Base-by-base conservation (phyloP, 192 early-diverging fungal species). In the Chytriomyces sp. region DNA sequence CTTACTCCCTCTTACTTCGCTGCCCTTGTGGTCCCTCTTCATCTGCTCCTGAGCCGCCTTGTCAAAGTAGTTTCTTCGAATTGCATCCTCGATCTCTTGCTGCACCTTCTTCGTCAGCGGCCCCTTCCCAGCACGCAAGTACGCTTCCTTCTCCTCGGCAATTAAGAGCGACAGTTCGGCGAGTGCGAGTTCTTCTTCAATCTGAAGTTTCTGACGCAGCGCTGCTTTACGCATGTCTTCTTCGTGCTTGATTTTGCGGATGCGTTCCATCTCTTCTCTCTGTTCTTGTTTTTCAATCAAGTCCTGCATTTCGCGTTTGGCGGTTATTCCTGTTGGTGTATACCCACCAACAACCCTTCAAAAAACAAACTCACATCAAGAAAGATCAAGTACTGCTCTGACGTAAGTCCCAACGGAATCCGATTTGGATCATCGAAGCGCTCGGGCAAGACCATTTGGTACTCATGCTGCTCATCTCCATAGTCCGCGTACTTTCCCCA, bases 401-500 rank as follows among this genome's bases (percentile, higher is more conserved):
- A 5, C 5, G 69, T 47, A 24, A 71, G 50, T 23, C 69, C 69
- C 9, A 57, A 18, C 2, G 69, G 69, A 26, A 71, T 57, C 8
- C 69, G 49, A 13, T 45, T 11, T 67, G 23, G 28, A 28, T 71
- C 69, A 35, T 18, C 16, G 16, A n/a, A 13, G 4, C 57, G 20
- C 24, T 71, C 57, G 7, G 57, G 57, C 49, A 59, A 24, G 10
- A 71, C 35, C 8, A 18, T 9, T 0, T 71, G 16, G 45, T 71
- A 71, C 24, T 71, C 69, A 35, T 35, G 35, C 44, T 71, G 16
- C 11, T 44, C 45, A 6, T 71, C 69, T 10, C 69, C 69, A 43
- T 71, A 71, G 20, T 71, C 69, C 5, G 9, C 16, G 44, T 71
- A 71, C 45, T 71, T 71, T 43, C 26, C 69, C 69, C 69, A 71